Conservation (phyloP, 306 rosid species). For the Ceratonia siliqua region DNA sequence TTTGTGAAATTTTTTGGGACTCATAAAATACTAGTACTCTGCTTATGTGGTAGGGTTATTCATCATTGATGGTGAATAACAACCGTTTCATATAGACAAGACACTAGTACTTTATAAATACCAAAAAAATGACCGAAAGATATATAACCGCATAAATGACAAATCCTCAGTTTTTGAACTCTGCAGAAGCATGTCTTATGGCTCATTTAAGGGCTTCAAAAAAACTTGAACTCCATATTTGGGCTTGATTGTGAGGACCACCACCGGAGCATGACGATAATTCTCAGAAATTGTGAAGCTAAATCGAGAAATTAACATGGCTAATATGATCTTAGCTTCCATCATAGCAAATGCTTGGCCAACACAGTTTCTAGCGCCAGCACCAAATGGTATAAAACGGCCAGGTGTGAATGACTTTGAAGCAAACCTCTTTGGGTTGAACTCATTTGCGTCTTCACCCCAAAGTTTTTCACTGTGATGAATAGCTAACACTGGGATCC, state of each 20-base stretch:
- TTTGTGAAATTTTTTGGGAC: too few relatives aligned
- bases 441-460: constrained; percentile 94
- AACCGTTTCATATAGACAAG: too few relatives aligned
- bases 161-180: too few relatives aligned
- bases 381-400: constrained; percentile 81
- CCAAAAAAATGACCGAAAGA: too few relatives aligned
- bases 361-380: constrained; percentile 87
- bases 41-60: too few relatives aligned
- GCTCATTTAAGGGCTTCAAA: constrained; percentile 54
- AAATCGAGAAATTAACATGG: constrained; percentile 72
- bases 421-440: constrained; percentile 84
- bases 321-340: constrained; percentile 92
- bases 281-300: constrained; percentile 65
- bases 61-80: too few relatives aligned
- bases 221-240: constrained; percentile 90
- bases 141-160: too few relatives aligned
- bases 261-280: constrained; percentile 91
- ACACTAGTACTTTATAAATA: too few relatives aligned
- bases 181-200: not conserved
- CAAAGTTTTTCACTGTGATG: constrained; percentile 84
- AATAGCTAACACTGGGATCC: constrained; percentile 97
- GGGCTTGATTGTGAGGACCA: constrained; percentile 88
- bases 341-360: constrained; percentile 90
- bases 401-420: constrained; percentile 67
- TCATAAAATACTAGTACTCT: too few relatives aligned